A percentile compares a stretch with the other conserved stretches of the same genome.
These are phyloP conservation scores for Straminergon stramineum DNA, from an alignment of 225 moss, liverwort and hornwort species.

Conservation along the genomic window DNA sequence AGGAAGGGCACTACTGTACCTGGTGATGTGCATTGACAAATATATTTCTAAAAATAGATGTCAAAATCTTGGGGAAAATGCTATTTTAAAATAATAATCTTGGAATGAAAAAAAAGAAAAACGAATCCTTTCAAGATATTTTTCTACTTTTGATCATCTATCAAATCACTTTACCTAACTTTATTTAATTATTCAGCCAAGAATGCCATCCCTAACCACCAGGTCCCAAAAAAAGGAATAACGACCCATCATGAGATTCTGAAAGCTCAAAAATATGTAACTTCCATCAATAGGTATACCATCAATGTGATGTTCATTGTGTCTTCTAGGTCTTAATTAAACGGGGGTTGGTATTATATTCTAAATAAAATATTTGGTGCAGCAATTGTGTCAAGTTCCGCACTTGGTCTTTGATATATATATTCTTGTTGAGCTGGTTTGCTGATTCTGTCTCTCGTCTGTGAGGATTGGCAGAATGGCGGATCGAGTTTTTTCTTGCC, in stretches of 20 bases:
- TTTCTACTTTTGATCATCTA: neutral
- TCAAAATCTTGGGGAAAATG: too few relatives aligned
- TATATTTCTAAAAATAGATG: too few relatives aligned
- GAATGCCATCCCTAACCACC: too few relatives aligned
- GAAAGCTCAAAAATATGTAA: neutral
- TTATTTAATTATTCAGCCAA: accelerated
- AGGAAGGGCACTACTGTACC: neutral
- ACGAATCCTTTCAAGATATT: neutral
- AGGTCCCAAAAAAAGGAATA: accelerated
- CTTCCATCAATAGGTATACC: too few relatives aligned
- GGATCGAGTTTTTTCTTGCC: neutral
- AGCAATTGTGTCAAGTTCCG: neutral
- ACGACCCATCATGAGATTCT: neutral
- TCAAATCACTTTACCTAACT: accelerated
- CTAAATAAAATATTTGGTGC: neutral
- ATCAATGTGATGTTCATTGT: neutral
- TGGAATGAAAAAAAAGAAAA: neutral
- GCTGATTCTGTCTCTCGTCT: neutral
- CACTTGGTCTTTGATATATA: too few relatives aligned
- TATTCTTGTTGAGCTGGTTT: neutral
- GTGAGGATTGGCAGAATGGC: neutral
- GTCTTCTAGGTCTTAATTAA: neutral
- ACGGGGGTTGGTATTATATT: neutral
- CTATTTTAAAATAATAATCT: accelerated
- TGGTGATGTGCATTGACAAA: too few relatives aligned